Evolutionary conservation across 2,329 filamentous ascomycete genomes (phyloP).

Genomic region (Aspergillus sp.): DNA sequence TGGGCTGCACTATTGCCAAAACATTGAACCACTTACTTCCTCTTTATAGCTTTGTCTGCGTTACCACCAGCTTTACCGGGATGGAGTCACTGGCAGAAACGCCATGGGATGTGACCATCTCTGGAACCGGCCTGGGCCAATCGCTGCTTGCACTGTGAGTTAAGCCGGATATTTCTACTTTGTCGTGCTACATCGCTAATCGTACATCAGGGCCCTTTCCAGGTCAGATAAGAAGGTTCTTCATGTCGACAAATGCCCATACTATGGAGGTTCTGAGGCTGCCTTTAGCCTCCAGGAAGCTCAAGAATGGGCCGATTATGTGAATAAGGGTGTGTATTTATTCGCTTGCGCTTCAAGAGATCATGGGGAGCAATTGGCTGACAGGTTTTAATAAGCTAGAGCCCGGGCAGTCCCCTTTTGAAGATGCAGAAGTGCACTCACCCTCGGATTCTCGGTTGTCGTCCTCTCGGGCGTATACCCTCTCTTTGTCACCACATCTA

Average conservation of each 20-base stretch:
- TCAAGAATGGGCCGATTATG: slow-evolving; percentile 61
- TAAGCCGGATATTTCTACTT: background rate
- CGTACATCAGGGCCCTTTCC: slow-evolving; percentile 69
- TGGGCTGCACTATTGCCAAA: slow-evolving; percentile 10
- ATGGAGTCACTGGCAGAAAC: slow-evolving; percentile 73
- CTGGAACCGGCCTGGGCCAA: slow-evolving; percentile 70
- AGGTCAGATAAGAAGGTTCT: slow-evolving; percentile 86
- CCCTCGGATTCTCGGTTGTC: slow-evolving; percentile 20
- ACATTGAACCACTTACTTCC: slow-evolving; percentile 5
- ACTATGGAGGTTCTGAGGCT: slow-evolving; percentile 81
- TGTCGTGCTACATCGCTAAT: slow-evolving; percentile 36
- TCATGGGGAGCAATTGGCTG: slow-evolving; percentile 13
- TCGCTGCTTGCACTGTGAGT: slow-evolving; percentile 70
- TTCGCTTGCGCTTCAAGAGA: background rate
- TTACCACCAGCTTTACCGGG: slow-evolving; percentile 7
- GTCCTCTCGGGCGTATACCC: slow-evolving; percentile 66
- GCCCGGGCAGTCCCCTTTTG: slow-evolving; percentile 29
- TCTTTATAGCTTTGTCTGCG: slow-evolving; percentile 6
- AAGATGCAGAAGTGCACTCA: slow-evolving; percentile 30
- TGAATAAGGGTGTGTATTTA: slow-evolving; percentile 30
- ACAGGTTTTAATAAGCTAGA: slow-evolving; percentile 24
- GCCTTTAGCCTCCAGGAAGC: slow-evolving; percentile 78
- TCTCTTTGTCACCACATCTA: slow-evolving; percentile 78
- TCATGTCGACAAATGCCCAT: slow-evolving; percentile 79
- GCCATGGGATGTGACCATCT: slow-evolving; percentile 72